Evolutionary conservation across 768 basidiomycete genomes (phyloP), one percentile per base, ranked within the genome.

Genomic region (Amanita pallidorosea): DNA sequence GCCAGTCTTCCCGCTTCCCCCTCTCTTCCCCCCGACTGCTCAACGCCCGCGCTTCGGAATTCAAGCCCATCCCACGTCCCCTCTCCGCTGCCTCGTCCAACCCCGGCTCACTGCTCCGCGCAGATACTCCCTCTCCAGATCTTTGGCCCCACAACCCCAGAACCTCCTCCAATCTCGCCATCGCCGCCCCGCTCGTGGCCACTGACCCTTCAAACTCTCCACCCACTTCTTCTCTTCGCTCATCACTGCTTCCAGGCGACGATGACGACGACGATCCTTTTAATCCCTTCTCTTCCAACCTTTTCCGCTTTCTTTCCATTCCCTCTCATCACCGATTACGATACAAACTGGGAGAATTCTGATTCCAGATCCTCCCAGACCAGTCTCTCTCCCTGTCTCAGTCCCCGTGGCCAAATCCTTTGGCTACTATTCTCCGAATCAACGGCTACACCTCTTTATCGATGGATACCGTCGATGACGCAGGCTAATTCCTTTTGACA

Each of bases 21-120:
- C 66, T 91, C 9, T 85, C 87, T 0, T 90, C 91, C 2, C 89
- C 93, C 6, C 79, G 88, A 17, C 70, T 91, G 20, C 74, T 95
- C 47, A 94, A 84, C 59, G 93, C 92, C 38, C 94, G 93, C 67
- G 91, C 92, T 1, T 79, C 75, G 34, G 89, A 93, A 62, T 94
- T 94, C 67, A 86, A 81, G 57, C 92, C 92, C 15, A 83, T 87
- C 34, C 83, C 77, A 27, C 79, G 88, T 2, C 88, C 91, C 0
- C 74, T 89, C 23, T 86, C 85, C 7, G 83, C 88, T 1, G 80
- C 81, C 29, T 81, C 79, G 18, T 82, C 74, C 29, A 77, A 75
- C 60, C 82, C 77, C 46, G 75, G 66, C 51, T 78, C 72, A 5
- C 70, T 75, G 54, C 68, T 69, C 13, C 74, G 88, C 38, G 79